These are phyloP conservation scores for Jacaranda mimosifolia DNA, from an alignment of 257 asterid species.

Conservation along the genomic window DNA sequence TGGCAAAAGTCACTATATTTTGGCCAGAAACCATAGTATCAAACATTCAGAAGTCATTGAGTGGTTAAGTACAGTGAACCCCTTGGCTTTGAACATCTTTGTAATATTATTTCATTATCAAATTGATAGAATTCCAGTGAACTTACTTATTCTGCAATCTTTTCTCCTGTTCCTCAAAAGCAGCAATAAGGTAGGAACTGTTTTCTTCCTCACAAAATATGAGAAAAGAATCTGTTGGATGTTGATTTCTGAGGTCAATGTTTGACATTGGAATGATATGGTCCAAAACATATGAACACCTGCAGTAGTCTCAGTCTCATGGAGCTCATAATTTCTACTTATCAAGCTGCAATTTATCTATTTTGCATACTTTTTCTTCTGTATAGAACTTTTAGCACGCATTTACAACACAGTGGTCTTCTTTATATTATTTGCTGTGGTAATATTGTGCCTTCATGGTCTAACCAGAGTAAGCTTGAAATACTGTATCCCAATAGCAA, in stretches of 20 bases:
- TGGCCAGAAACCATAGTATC: not conserved
- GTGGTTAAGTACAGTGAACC: too few relatives aligned
- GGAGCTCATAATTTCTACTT: not conserved
- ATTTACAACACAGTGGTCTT: not conserved
- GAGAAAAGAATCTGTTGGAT: not conserved
- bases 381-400: not conserved
- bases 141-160: not conserved
- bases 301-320: not conserved
- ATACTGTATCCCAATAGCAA: not conserved
- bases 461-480: not conserved
- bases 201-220: too few relatives aligned
- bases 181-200: not conserved
- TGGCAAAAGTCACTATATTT: not conserved
- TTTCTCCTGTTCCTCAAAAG: not conserved
- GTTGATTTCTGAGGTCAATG: too few relatives aligned
- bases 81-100: not conserved
- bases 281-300: too few relatives aligned
- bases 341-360: not conserved
- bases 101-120: not conserved
- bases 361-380: not conserved
- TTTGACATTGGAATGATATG: too few relatives aligned
- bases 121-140: not conserved
- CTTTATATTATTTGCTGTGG: not conserved
- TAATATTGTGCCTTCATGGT: not conserved
- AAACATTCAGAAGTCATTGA: not conserved